A percentile compares a stretch with the other conserved stretches of the same genome.
Conservation (phyloP, 164 flowering plant genomes). For the Platanus orientalis region DNA sequence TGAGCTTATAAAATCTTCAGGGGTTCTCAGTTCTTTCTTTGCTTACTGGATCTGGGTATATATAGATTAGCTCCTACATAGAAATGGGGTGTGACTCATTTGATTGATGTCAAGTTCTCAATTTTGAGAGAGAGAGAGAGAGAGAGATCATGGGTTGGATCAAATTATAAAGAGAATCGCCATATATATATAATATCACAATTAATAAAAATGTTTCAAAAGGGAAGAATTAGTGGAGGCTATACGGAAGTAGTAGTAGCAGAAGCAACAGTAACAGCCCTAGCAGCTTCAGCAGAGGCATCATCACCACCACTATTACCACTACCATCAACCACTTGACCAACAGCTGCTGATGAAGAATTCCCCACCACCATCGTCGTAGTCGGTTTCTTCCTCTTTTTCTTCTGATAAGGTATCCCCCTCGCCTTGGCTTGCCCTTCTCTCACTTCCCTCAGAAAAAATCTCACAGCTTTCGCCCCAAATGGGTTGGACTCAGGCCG, state of each 20-base stretch:
- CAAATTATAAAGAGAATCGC: neutral
- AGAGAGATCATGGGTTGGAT: neutral
- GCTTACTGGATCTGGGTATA: too few relatives aligned
- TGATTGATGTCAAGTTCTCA: too few relatives aligned
- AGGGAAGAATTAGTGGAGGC: neutral
- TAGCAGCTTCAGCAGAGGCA: neutral
- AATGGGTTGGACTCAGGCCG: conserved; percentile 68
- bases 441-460: conserved; percentile 59
- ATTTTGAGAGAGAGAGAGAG: neutral
- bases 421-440: conserved; percentile 63
- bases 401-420: conserved; percentile 74
- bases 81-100: neutral
- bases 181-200: neutral
- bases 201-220: neutral
- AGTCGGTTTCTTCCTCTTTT: conserved; percentile 48
- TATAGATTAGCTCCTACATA: too few relatives aligned
- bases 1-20: too few relatives aligned
- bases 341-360: conserved; percentile 7
- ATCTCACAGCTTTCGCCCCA: conserved; percentile 60
- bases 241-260: conserved; percentile 1
- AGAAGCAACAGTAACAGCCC: neutral
- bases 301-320: conserved; percentile 14
- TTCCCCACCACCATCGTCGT: conserved; percentile 9
- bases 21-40: too few relatives aligned
- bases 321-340: conserved; percentile 11